phyloP scores from a whole-genome alignment of 306 rosid genomes.

The Prunus persica region Prunus_persica_NCBIv2 NC_034014.1:8414001-8414500 shows the following conservation, averaged over 20 bases:
- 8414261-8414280: not conserved
- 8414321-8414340: no score
- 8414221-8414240: not conserved
- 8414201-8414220: conserved; percentile 43
- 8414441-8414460: no score
- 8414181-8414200: conserved; percentile 26
- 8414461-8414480: no score
- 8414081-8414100: conserved; percentile 29
- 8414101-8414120: not conserved
- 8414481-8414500: no score
- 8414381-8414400: no score
- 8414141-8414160: conserved; percentile 39
- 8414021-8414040: conserved; percentile 37
- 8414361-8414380: no score
- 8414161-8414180: conserved; percentile 29
- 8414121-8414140: conserved; percentile 23
- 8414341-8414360: no score
- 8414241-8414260: not conserved
- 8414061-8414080: conserved; percentile 25
- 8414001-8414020: conserved; percentile 18
- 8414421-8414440: not conserved
- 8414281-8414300: no score
- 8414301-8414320: no score
- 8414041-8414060: conserved; percentile 34
- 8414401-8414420: no score